Percentiles rank a stretch among this genome's conserved stretches.
phyloP scores from a whole-genome alignment of 768 basidiomycete genomes.

The Austroboletus festivus region DNA sequence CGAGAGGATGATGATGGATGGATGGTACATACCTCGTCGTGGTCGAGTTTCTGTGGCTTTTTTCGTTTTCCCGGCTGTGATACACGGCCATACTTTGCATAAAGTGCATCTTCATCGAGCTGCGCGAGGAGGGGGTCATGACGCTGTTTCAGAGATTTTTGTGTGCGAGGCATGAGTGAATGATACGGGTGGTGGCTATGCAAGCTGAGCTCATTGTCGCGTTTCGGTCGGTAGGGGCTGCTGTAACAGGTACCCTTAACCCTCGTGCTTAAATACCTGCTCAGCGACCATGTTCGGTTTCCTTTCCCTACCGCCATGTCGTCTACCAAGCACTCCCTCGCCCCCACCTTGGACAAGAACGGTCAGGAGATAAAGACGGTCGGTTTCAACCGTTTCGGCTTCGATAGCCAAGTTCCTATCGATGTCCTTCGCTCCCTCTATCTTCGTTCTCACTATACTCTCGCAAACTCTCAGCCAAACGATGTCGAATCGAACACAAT shows the following conservation, averaged over 20 bases:
- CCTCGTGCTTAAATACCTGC: no score
- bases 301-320: not conserved
- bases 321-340: no score
- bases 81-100: conserved; percentile 75
- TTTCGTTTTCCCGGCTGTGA: conserved; percentile 73
- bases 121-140: conserved; percentile 89
- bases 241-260: no score
- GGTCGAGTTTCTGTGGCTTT: conserved; percentile 61
- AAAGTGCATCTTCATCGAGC: conserved; percentile 72
- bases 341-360: conserved; percentile 66
- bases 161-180: conserved; percentile 58
- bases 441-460: conserved; percentile 75
- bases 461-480: conserved; percentile 40
- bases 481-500: conserved; percentile 76
- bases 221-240: no score
- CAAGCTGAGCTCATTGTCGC: no score
- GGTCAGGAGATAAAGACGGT: conserved; percentile 76
- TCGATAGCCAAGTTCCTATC: conserved; percentile 80
- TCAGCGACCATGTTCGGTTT: no score
- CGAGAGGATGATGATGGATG: not conserved
- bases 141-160: conserved; percentile 55
- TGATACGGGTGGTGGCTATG: no score
- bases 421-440: conserved; percentile 85
- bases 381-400: conserved; percentile 83
- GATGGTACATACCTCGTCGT: conserved; percentile 51